A percentile compares a stretch with the other conserved stretches of the same genome.
Conservation (phyloP, 192 early-diverging fungal genomes). For the Chytriomyces sp. region DNA sequence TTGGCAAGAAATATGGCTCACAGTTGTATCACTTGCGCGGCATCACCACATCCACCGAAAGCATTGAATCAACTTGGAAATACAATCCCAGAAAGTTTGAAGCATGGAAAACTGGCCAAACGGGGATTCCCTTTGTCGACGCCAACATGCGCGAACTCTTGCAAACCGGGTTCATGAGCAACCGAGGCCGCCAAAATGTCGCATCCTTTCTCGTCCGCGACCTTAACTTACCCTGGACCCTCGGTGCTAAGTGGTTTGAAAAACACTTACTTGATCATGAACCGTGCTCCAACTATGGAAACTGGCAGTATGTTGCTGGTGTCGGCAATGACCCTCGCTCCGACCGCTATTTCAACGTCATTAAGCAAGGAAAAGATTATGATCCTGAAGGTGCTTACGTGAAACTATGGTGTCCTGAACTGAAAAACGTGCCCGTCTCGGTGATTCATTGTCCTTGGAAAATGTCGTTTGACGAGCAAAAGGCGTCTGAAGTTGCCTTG, state of each 20-base stretch:
- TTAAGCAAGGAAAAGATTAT: slow-evolving; percentile 52
- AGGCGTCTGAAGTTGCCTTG: neutral
- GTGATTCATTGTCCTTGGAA: neutral
- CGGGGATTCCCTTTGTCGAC: slow-evolving; percentile 53
- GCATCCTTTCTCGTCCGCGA: slow-evolving; percentile 49
- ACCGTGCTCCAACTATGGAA: slow-evolving; percentile 51
- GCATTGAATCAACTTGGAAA: neutral
- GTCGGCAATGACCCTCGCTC: slow-evolving; percentile 46
- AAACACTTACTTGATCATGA: slow-evolving; percentile 46
- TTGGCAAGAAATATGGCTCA: slow-evolving; percentile 32
- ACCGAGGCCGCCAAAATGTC: slow-evolving; percentile 49
- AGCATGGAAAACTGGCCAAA: slow-evolving; percentile 38
- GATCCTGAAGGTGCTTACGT: slow-evolving; percentile 47
- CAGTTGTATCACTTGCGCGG: slow-evolving; percentile 25
- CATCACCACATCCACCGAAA: neutral
- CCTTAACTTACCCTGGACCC: slow-evolving; percentile 41
- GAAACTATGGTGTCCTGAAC: slow-evolving; percentile 43
- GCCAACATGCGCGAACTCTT: slow-evolving; percentile 45
- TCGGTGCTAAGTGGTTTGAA: slow-evolving; percentile 51
- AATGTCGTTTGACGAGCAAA: neutral
- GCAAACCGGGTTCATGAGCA: slow-evolving; percentile 45
- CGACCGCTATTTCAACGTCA: slow-evolving; percentile 46
- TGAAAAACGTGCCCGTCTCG: neutral
- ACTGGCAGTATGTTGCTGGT: slow-evolving; percentile 56
- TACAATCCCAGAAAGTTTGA: neutral